Evolutionary conservation across 2,329 filamentous ascomycete species (phyloP), one percentile per base, ranked within the genome.

Genomic region (Zymoseptoria brevis): DNA sequence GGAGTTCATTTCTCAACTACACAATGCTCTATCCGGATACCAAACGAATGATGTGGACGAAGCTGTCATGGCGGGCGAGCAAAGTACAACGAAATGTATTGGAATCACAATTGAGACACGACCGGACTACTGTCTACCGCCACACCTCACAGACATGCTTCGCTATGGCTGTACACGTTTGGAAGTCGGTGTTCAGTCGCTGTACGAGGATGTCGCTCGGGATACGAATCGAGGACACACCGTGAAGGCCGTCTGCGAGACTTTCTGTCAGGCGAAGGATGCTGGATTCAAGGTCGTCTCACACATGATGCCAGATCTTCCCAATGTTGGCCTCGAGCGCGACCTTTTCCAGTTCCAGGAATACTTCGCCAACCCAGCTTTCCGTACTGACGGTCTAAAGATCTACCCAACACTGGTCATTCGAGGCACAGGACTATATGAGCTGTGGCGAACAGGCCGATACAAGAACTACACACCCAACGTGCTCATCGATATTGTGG

Each of bases 381-480:
- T 99, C 79, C 84, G 94, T 60, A 99, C 95, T 1, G 94, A 99
- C 71, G 94, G 95, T 1, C 80, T 99, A 56, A 99, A 99, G 75
- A 97, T 99, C 60, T 99, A 99, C 69, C 94, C 94, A 0, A 99
- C 95, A 0, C 84, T 99, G 5, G 94, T 99, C 60, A 99, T 99
- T 68, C 87, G 94, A 65, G 94, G 94, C 1, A 99, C 94, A 0
- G 94, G 94, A 9, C 80, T 99, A 3, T 99, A 99, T 77, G 94
- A 99, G 76, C 79, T 99, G 19, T 99, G 95, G 94, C 84, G 95
- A 57, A 99, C 94, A 2, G 94, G 94, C 0, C 82, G 94, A 56
- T 99, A 97, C 76, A 94, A 96, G 75, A 99, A 99, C 74, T 99
- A 99, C 76, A 99, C 94, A 0, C 95, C 94, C 3, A 99, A 99